These are phyloP conservation scores for Platanthera guangdongensis DNA, from an alignment of 106 monocot species.

Conservation along the genomic window DNA sequence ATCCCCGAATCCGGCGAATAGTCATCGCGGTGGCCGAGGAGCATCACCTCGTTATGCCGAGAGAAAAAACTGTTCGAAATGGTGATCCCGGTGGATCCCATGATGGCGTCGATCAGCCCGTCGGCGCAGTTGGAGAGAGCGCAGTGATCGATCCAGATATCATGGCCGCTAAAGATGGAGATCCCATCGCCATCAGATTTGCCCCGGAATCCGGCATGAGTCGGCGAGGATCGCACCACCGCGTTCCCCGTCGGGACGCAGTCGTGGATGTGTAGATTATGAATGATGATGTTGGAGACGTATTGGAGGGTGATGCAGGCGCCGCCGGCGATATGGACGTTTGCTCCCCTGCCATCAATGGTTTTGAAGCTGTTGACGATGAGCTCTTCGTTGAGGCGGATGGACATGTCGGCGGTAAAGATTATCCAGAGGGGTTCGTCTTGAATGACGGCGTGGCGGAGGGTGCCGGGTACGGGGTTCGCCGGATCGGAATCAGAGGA, in stretches of 20 bases:
- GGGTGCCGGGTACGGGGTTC: constrained; percentile 54
- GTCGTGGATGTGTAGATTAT: constrained; percentile 54
- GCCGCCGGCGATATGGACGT: constrained; percentile 56
- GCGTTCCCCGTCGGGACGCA: constrained; percentile 60
- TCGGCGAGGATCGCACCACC: constrained; percentile 49
- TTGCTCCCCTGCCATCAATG: constrained; percentile 63
- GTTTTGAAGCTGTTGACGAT: constrained; percentile 78
- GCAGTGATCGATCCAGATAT: constrained; percentile 75
- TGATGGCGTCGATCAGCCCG: constrained; percentile 64
- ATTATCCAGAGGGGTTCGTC: constrained; percentile 71
- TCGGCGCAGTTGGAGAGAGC: constrained; percentile 53
- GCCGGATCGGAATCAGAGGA: constrained; percentile 45
- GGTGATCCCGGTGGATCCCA: constrained; percentile 65
- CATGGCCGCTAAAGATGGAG: constrained; percentile 30
- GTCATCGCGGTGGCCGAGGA: constrained; percentile 51
- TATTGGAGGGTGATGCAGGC: constrained; percentile 62
- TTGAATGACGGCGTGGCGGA: constrained; percentile 60
- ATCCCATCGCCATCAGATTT: constrained; percentile 69
- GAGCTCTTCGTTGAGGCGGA: constrained; percentile 57
- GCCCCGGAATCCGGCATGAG: constrained; percentile 30
- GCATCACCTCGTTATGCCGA: constrained; percentile 68
- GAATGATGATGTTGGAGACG: constrained; percentile 71
- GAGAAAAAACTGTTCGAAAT: constrained; percentile 62
- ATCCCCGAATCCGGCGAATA: constrained; percentile 45
- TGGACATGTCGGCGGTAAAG: constrained; percentile 53